Evolutionary conservation across 306 rosid genomes (phyloP).

Genomic region (Senna siamea): DNA sequence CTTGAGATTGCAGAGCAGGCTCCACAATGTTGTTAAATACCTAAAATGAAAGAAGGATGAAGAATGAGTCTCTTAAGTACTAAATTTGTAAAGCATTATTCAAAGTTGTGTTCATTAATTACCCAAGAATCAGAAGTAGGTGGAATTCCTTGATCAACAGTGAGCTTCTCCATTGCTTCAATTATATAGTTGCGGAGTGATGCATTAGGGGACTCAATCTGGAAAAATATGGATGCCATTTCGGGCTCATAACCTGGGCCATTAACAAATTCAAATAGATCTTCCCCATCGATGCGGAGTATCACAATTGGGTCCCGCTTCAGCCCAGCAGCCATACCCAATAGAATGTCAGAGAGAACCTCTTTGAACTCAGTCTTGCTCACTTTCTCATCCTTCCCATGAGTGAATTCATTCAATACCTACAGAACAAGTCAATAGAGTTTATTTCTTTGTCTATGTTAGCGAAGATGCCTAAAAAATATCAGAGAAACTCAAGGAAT

Average conservation of each 20-base stretch:
- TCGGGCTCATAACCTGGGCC: slow-evolving; percentile 75
- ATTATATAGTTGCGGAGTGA: slow-evolving; percentile 59
- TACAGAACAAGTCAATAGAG: slow-evolving; percentile 40
- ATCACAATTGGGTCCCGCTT: slow-evolving; percentile 91
- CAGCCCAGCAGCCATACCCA: slow-evolving; percentile 98
- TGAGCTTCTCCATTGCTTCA: slow-evolving; percentile 71
- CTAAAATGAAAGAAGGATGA: slow-evolving; percentile 39
- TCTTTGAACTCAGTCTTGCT: slow-evolving; percentile 85
- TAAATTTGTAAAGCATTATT: background rate
- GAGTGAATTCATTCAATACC: slow-evolving; percentile 92
- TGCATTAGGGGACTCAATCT: slow-evolving; percentile 49
- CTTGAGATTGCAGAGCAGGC: slow-evolving; percentile 60
- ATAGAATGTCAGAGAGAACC: slow-evolving; percentile 85
- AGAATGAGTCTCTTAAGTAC: background rate
- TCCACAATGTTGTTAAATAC: slow-evolving; percentile 72
- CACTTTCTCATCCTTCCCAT: slow-evolving; percentile 83
- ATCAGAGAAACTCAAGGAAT: slow-evolving; percentile 6
- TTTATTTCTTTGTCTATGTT: background rate
- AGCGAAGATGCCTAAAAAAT: background rate
- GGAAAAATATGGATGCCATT: slow-evolving; percentile 58
- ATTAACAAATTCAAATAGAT: slow-evolving; percentile 76
- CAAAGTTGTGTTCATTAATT: slow-evolving; percentile 28
- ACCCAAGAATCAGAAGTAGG: slow-evolving; percentile 96
- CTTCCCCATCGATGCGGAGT: slow-evolving; percentile 95
- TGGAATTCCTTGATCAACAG: slow-evolving; percentile 95